Base-by-base conservation (phyloP, 768 basidiomycete species). In the Ephemerocybe angulata region DNA sequence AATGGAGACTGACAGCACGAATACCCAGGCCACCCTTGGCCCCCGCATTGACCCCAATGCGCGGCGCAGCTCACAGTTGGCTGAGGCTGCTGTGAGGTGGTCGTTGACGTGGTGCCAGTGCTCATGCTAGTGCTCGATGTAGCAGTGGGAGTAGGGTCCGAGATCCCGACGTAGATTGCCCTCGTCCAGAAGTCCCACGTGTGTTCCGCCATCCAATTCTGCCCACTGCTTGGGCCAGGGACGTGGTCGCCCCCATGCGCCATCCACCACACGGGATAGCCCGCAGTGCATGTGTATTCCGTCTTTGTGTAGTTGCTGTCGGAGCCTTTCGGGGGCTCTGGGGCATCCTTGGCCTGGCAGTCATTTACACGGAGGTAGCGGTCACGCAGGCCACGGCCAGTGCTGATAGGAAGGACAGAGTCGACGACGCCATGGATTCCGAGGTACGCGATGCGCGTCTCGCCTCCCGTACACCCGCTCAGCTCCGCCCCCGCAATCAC, bases 21-120 rank as follows among this genome's bases (percentile, higher is more conserved):
- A 25, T 54, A 33, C 5, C 57, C 60, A 40, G 19, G 51, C 60
- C 60, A 61, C 30, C 54, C 57, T 21, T 50, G 48, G n/a, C 60
- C 60, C 48, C 60, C 60, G 24, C 60, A 56, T 35, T 56, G 55
- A 22, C 38, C 49, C 21, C 38, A 56, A 4, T 19, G 27, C 11
- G 49, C 38, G 7, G 49, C 40, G 21, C 55, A 56, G 30, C 38
- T 52, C 15, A 35, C 47, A 2, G 17, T 22, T 1, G 50, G 31
- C 13, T 12, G 27, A 30, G 48, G 48, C n/a, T 13, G 11, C 4
- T 24, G 33, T 4, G n/a, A 24, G 17, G 8, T 15, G 10, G 48
- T 50, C 4, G n/a, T 51, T 11, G 33, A 37, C 3, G 52, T 29
- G 3, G 28, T 30, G 30, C n/a, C 1, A 24, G 52, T 53, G 21